Conservation (phyloP, 768 basidiomycete genomes). For the Trametes maxima region DNA sequence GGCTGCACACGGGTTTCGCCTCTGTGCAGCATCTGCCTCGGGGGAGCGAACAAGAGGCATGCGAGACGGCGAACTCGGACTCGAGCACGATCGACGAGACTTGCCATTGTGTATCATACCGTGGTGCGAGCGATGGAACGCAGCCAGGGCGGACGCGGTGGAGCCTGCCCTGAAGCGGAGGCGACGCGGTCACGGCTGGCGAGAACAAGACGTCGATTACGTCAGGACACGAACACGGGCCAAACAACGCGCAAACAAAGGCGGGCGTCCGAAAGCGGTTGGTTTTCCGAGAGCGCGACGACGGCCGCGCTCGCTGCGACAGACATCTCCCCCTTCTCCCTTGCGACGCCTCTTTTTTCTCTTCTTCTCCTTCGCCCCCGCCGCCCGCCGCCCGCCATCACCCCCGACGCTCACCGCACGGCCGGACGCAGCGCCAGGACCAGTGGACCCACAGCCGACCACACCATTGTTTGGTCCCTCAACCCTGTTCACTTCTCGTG, state of each 20-base stretch:
- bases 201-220: slow-evolving; percentile 27
- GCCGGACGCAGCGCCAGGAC: slow-evolving; percentile 5
- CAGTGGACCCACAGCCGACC: slow-evolving; percentile 57
- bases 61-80: too few relatives aligned
- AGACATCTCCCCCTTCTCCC: slow-evolving; percentile 30
- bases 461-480: slow-evolving; percentile 27
- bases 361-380: background rate
- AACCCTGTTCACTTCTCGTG: slow-evolving; percentile 31
- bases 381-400: background rate
- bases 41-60: too few relatives aligned
- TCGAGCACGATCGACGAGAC: too few relatives aligned
- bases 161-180: slow-evolving; percentile 20
- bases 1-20: too few relatives aligned
- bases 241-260: slow-evolving; percentile 48
- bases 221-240: slow-evolving; percentile 53
- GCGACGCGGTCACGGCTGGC: slow-evolving; percentile 17
- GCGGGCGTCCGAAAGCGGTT: slow-evolving; percentile 17
- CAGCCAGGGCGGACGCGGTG: too few relatives aligned
- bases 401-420: background rate
- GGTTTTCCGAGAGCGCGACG: slow-evolving; percentile 3
- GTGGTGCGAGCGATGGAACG: too few relatives aligned
- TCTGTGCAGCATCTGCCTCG: too few relatives aligned
- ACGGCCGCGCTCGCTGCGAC: slow-evolving; percentile 19
- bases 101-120: too few relatives aligned
- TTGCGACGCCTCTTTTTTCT: slow-evolving; percentile 22